Base-by-base conservation (phyloP, 2,329 filamentous ascomycete genomes). In the Phyllosticta citrichinensis region DNA sequence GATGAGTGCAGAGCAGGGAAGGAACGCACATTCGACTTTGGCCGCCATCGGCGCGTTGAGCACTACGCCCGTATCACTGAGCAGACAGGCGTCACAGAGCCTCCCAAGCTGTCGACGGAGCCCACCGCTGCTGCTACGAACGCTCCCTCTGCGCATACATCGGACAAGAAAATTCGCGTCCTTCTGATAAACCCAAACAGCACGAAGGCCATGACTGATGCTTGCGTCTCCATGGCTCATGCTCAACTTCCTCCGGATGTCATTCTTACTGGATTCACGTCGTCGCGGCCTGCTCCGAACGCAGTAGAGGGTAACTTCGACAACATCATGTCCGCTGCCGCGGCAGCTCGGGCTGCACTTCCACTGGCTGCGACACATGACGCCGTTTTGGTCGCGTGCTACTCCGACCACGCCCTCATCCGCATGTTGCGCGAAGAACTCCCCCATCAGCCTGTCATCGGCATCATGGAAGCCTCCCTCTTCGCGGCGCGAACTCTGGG, bases 221-320 rank as follows among this genome's bases (percentile, higher is more conserved):
- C 75, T 52, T 81, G 79, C 68, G 68, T 82, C 1, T 68, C 71
- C 12, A 76, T 75, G 55, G 67, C 80, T 14, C 61, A 70, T 25
- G 67, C 73, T 1, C 78, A 75, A 14, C 70, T 82, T 0, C 77
- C 80, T 1, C 71, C 76, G 5, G 72, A 79, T 63, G 77, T 81
- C 54, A 73, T 73, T 33, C 72, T 83, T 0, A 72, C 75, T 11
- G 78, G 77, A 22, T 82, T 82, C 70, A 83, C 80, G 4, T 74
- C 78, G 0, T 78, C 80, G 0, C 65, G 73, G 22, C 76, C 77
- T 1, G 75, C 78, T 0, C 80, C 80, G 0, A 77, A 76, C 14
- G 80, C 80, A 2, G 78, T 82, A 30, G 80, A 83, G 69, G 75
- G 77, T 50, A 71, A 73, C 59, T 75, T 79, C 25, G 80, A 83